Base-by-base conservation (phyloP, 352 stramenopile genomes). In the Phytophthora boehmeriae region DNA sequence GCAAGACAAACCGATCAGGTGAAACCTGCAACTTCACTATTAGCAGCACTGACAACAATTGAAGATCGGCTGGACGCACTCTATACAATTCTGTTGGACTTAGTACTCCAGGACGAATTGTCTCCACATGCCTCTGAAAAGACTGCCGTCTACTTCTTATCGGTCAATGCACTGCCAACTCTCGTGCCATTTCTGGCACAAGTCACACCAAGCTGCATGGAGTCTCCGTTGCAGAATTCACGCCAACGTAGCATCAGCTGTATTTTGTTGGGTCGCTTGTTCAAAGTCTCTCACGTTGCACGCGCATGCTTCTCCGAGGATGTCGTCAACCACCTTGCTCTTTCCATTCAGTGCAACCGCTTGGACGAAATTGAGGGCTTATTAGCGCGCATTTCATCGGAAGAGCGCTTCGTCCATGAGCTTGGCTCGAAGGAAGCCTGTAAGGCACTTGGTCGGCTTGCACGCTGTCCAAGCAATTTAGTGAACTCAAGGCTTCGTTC, bases 181-280 rank as follows among this genome's bases (percentile, higher is more conserved):
- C 42, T 94, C 1, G 50, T 94, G 22, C 25, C 53, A 11, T 80
- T 89, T 57, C 35, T 94, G 2, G 63, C 73, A 1, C 79, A 81
- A 61, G 75, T 86, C 9, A 78, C 52, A 17, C 77, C 80, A 16
- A 88, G 72, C 43, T 77, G 73, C 50, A 89, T 86, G 78, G 64
- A 78, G 8, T 75, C 80, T 17, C 42, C 63, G 1, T 68, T 75
- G 16, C 83, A 92, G 46, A 86, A 56, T 13, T 28, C 68, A 25
- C 62, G 45, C 8, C 83, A 92, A 41, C 80, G 82, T 27, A 90
- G 79, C 57, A 83, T 92, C 34, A 94, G 85, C 56, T 90, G 79
- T 36, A 84, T 92, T 22, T 62, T 90, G 5, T 63, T 94, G 0
- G 63, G 77, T 35, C 68, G 74, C 2, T 80, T 94, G 23, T 75